Evolutionary conservation across 139 green algal genomes (phyloP).

Genomic region (Klebsormidium nitens): DNA sequence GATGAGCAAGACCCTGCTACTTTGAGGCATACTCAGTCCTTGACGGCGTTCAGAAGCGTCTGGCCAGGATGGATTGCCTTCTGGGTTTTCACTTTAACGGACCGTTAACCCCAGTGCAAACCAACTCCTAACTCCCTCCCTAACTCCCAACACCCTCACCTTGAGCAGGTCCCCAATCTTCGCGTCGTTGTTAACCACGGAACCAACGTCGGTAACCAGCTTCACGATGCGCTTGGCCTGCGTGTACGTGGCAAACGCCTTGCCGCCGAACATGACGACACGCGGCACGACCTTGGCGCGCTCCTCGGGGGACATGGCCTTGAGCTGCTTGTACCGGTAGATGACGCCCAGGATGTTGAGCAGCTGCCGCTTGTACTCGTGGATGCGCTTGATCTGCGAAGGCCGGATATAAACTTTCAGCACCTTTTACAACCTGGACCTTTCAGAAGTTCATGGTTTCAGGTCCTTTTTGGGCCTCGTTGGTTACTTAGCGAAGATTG

Average conservation of each 20-base stretch:
- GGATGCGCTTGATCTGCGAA: slow-evolving; percentile 88
- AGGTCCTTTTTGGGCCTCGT: too few relatives aligned
- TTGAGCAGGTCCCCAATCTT: slow-evolving; percentile 73
- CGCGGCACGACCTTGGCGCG: slow-evolving; percentile 58
- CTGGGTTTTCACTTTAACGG: too few relatives aligned
- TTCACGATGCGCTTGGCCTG: slow-evolving; percentile 98
- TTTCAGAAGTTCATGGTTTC: too few relatives aligned
- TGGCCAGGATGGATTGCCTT: too few relatives aligned
- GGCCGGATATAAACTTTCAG: too few relatives aligned
- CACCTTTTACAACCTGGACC: too few relatives aligned
- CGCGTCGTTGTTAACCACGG: slow-evolving; percentile 80
- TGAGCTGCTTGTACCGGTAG: slow-evolving; percentile 84
- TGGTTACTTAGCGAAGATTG: too few relatives aligned
- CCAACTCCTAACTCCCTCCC: too few relatives aligned
- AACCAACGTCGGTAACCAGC: slow-evolving; percentile 56
- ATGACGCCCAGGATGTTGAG: slow-evolving; percentile 79
- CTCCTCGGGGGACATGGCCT: slow-evolving; percentile 76
- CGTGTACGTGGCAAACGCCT: slow-evolving; percentile 90
- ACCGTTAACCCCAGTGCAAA: too few relatives aligned
- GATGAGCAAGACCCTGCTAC: too few relatives aligned
- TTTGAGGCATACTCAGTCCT: too few relatives aligned
- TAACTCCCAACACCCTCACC: slow-evolving; percentile 32
- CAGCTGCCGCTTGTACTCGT: slow-evolving; percentile 92
- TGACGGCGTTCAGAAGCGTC: too few relatives aligned
- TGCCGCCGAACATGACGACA: slow-evolving; percentile 76